Base-by-base conservation (phyloP, 2,329 filamentous ascomycete species). In the Xylaria hypoxylon region DNA sequence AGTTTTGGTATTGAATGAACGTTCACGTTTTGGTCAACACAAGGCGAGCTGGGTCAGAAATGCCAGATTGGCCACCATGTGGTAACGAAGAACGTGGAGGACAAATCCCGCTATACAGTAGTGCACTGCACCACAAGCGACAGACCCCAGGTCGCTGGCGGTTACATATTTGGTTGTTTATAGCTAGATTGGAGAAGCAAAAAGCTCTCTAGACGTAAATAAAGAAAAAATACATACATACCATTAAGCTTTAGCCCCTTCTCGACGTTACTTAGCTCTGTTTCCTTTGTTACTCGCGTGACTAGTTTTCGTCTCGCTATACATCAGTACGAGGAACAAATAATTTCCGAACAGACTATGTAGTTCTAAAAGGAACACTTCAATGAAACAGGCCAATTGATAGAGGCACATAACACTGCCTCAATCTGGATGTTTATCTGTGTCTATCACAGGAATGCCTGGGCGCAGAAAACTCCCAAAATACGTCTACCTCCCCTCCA, bases 181-280 rank as follows among this genome's bases (percentile, higher is more conserved):
- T 67, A 65, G 62, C 53, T 69, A 59, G 48, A 40, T 33, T 40
- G 5, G 50, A 62, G 53, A 59, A 59, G 53, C 52, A 59, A 45
- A 31, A 35, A 53, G 57, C 64, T 64, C 57, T 62, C 58, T 48
- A 59, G 15, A 58, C 45, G 42, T 53, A 24, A 64, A 64, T 52
- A 62, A 62, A 65, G 5, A 59, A 59, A n/a, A n/a, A n/a, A n/a
- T n/a, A 40, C 2, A 53, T 24, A 64, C 13, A 64, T 24, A 47
- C 6, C n/a, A 50, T 50, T 28, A 61, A 40, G 5, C 26, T 47
- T n/a, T 1, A 13, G 11, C 28, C 22, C 6, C 15, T 61, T 33
- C 26, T 45, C 28, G 4, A 35, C 13, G n/a, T 2, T 13, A 2
- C 17, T 5, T 11, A 2, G 7, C 15, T 19, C 19, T 7, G 10